Conservation (phyloP, 2,329 filamentous ascomycete genomes). For the Talaromyces piceae region DNA sequence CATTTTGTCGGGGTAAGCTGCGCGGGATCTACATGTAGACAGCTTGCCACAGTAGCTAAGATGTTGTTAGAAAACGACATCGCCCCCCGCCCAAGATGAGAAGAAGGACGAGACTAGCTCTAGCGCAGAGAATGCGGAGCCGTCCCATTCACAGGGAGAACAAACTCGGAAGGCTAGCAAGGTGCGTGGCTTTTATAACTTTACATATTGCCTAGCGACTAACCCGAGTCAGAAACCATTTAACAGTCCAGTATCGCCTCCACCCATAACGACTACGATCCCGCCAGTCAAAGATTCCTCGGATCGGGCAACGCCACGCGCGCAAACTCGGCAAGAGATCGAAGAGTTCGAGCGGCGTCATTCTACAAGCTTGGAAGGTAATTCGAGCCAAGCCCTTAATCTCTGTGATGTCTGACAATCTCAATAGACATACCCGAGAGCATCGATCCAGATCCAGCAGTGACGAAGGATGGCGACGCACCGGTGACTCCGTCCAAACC, state of each 20-base stretch:
- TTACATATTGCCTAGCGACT: neutral
- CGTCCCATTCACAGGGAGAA: slow-evolving; percentile 3
- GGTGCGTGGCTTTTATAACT: neutral
- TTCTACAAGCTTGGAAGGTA: slow-evolving; percentile 73
- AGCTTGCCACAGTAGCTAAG: neutral
- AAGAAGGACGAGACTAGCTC: slow-evolving; percentile 2
- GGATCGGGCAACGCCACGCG: slow-evolving; percentile 68
- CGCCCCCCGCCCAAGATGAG: slow-evolving; percentile 3
- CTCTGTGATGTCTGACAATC: neutral
- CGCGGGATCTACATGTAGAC: neutral
- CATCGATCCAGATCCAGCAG: slow-evolving; percentile 14
- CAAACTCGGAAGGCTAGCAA: slow-evolving; percentile 3
- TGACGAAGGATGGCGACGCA: slow-evolving; percentile 15
- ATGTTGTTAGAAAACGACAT: slow-evolving; percentile 1
- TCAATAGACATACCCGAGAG: slow-evolving; percentile 30
- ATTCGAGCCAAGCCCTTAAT: slow-evolving; percentile 16
- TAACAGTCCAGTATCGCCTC: slow-evolving; percentile 51
- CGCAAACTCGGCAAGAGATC: slow-evolving; percentile 73
- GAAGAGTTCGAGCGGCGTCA: slow-evolving; percentile 49
- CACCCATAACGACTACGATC: slow-evolving; percentile 68
- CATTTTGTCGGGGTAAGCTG: slow-evolving; percentile 58
- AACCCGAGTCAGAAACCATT: slow-evolving; percentile 17
- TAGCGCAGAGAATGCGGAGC: slow-evolving; percentile 2
- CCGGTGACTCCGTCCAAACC: slow-evolving; percentile 25
- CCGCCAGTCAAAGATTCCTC: slow-evolving; percentile 58